These are phyloP conservation scores for Metarhizium brunneum DNA, from an alignment of 2,329 filamentous ascomycete species.

Conservation along the genomic window DNA sequence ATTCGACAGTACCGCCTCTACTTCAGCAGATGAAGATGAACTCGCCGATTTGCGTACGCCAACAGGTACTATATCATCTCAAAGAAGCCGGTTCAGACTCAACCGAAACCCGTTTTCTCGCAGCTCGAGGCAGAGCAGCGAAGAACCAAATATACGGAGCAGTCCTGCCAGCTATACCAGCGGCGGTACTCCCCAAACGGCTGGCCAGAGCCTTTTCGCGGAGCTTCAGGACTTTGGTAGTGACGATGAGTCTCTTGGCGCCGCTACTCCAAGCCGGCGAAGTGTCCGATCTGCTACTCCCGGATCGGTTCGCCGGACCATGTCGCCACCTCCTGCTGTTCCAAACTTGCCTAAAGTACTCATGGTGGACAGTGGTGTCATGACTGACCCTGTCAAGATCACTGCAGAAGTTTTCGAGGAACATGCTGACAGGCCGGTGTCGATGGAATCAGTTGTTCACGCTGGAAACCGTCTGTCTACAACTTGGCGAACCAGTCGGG, in stretches of 20 bases:
- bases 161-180: slow-evolving; percentile 50
- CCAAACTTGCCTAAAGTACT: slow-evolving; percentile 41
- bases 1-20: slow-evolving; percentile 81
- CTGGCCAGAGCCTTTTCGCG: slow-evolving; percentile 76
- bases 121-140: slow-evolving; percentile 51
- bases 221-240: slow-evolving; percentile 76
- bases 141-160: slow-evolving; percentile 47
- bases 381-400: slow-evolving; percentile 49
- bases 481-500: slow-evolving; percentile 16
- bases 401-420: slow-evolving; percentile 9
- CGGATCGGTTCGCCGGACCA: slow-evolving; percentile 32
- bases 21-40: slow-evolving; percentile 67
- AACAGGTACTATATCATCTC: slow-evolving; percentile 46
- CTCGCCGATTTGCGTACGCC: slow-evolving; percentile 50
- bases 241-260: slow-evolving; percentile 62
- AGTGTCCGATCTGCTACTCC: slow-evolving; percentile 39
- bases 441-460: slow-evolving; percentile 32
- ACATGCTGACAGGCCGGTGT: slow-evolving; percentile 22
- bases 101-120: slow-evolving; percentile 52
- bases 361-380: slow-evolving; percentile 52
- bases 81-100: slow-evolving; percentile 64
- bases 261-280: slow-evolving; percentile 45
- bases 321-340: slow-evolving; percentile 37
- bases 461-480: slow-evolving; percentile 13
- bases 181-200: slow-evolving; percentile 41